Percentiles rank a stretch among this genome's conserved stretches.
Conservation (phyloP, 495 filamentous ascomycete genomes). For the Penicillium ochrochloron region DNA sequence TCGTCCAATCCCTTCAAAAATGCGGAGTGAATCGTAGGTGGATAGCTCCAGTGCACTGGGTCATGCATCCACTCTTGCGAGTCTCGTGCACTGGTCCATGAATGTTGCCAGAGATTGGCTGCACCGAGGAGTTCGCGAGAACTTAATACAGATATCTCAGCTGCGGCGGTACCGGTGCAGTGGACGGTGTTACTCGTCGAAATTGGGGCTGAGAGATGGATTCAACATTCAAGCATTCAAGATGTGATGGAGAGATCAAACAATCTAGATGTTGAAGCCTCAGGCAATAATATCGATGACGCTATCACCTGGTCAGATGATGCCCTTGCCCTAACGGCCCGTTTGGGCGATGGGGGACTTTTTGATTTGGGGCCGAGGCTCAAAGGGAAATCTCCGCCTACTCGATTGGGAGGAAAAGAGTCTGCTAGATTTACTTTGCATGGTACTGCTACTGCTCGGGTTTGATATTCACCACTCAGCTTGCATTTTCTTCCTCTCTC, state of each 20-base stretch:
- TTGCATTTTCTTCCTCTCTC: not conserved
- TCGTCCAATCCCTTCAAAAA: conserved; percentile 17
- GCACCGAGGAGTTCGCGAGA: not conserved
- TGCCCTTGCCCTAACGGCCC: conserved; percentile 28
- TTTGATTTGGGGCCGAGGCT: conserved; percentile 29
- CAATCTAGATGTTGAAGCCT: conserved; percentile 12
- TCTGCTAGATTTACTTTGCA: conserved; percentile 4
- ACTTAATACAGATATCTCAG: not conserved
- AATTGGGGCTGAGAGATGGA: not conserved
- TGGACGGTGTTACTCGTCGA: not conserved
- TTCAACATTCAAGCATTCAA: no score
- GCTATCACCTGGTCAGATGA: conserved; percentile 16
- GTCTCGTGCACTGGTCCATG: not conserved
- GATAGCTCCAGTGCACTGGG: conserved; percentile 14
- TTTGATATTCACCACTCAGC: conserved; percentile 3
- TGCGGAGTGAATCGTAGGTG: conserved; percentile 19
- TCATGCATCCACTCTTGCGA: not conserved
- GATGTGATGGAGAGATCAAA: not conserved
- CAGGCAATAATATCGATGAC: conserved; percentile 8
- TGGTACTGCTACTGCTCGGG: not conserved
- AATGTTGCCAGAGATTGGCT: not conserved
- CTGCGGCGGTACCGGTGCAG: not conserved
- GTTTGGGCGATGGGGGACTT: conserved; percentile 19
- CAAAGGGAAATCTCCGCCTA: conserved; percentile 18
- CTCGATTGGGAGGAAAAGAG: conserved; percentile 10